Evolutionary conservation across 2,329 filamentous ascomycete species (phyloP).

Genomic region (Ophiostoma australiae): DNA sequence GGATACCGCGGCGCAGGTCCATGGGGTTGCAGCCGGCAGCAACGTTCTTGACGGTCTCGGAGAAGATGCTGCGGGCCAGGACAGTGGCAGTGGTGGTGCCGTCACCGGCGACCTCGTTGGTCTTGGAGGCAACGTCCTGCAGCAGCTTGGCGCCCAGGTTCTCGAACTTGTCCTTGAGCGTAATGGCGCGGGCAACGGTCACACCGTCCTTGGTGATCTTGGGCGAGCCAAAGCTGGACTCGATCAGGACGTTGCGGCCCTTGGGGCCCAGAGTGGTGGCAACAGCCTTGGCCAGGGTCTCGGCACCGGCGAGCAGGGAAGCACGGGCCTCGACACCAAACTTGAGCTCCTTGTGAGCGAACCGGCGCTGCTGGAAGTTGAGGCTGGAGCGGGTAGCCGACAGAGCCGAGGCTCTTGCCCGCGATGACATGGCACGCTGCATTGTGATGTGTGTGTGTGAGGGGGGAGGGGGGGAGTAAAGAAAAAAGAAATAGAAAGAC

Average conservation of each 20-base stretch:
- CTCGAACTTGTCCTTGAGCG: conserved; percentile 97
- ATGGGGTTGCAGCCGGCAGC: conserved; percentile 99
- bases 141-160: conserved; percentile 96
- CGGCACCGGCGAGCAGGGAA: conserved; percentile 84
- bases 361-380: conserved; percentile 79
- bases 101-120: conserved; percentile 97
- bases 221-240: conserved; percentile 96
- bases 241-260: conserved; percentile 96
- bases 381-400: conserved; percentile 63
- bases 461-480: conserved; percentile 19
- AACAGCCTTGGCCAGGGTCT: conserved; percentile 93
- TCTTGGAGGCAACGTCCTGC: conserved; percentile 98
- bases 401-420: conserved; percentile 73
- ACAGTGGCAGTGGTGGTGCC: conserved; percentile 98
- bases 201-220: conserved; percentile 99
- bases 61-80: conserved; percentile 96
- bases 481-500: neutral
- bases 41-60: conserved; percentile 99
- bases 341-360: conserved; percentile 98
- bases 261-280: conserved; percentile 95
- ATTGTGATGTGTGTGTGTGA: conserved; percentile 52
- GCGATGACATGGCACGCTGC: conserved; percentile 89
- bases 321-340: conserved; percentile 95
- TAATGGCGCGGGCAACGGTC: conserved; percentile 82
- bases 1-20: conserved; percentile 95